phyloP scores from a whole-genome alignment of 1,139 yeast species.

The Diutina ranongensis region DNA sequence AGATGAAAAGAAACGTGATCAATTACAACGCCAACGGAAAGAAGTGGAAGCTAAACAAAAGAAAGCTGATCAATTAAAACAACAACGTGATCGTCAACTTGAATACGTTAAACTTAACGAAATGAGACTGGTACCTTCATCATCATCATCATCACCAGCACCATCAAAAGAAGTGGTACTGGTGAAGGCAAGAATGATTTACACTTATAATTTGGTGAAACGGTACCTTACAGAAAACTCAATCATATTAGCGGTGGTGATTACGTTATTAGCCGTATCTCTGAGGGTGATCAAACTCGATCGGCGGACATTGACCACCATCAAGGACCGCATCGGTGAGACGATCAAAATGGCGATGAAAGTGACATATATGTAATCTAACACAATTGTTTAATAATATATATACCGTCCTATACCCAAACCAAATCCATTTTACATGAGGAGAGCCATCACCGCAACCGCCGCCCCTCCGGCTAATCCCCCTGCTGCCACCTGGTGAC shows the following conservation, averaged over 20 bases:
- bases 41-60: constrained; percentile 12
- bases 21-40: constrained; percentile 12
- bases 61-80: constrained; percentile 10
- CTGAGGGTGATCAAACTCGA: constrained; percentile 15
- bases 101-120: constrained; percentile 6
- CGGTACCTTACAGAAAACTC: constrained; percentile 21
- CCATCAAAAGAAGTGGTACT: neutral
- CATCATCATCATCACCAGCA: constrained; percentile 11
- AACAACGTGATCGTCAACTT: constrained; percentile 8
- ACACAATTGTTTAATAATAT: constrained; percentile 10
- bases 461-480: neutral
- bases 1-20: constrained; percentile 11
- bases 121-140: constrained; percentile 4
- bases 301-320: constrained; percentile 15
- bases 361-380: constrained; percentile 16
- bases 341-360: constrained; percentile 36
- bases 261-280: constrained; percentile 16
- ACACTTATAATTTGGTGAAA: neutral
- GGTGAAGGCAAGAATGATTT: neutral
- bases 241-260: constrained; percentile 16
- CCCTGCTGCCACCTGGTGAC: neutral
- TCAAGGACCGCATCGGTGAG: constrained; percentile 21
- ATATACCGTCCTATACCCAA: constrained; percentile 4
- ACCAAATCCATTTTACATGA: no score
- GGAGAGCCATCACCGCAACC: neutral